phyloP scores from a whole-genome alignment of 371 early-diverging fungal genomes.

The Mucor indicus region DNA sequence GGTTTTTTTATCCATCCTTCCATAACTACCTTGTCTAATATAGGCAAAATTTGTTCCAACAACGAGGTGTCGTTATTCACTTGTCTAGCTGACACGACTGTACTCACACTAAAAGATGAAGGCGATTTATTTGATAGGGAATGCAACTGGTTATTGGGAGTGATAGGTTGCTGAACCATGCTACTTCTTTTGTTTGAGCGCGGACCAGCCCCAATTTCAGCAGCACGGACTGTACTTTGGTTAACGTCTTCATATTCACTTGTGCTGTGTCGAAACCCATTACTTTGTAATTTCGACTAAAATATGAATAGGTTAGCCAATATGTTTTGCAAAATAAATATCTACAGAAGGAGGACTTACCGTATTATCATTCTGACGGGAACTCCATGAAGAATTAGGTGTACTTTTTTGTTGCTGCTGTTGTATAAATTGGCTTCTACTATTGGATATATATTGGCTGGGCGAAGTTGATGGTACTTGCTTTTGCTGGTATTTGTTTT shows the following conservation, averaged over 20 bases:
- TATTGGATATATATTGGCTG: slow-evolving; percentile 13
- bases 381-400: background rate
- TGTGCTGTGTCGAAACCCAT: slow-evolving; percentile 16
- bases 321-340: too few species aligned
- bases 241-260: slow-evolving; percentile 22
- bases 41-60: slow-evolving; percentile 31
- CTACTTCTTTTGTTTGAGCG: slow-evolving; percentile 12
- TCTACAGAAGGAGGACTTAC: slow-evolving; percentile 17
- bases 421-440: slow-evolving; percentile 21
- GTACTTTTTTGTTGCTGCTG: slow-evolving; percentile 6
- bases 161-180: slow-evolving; percentile 10
- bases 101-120: slow-evolving; percentile 35
- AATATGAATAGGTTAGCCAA: too few species aligned
- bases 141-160: slow-evolving; percentile 16
- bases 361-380: slow-evolving; percentile 19
- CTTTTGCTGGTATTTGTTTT: background rate
- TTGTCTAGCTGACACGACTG: slow-evolving; percentile 10
- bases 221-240: slow-evolving; percentile 39
- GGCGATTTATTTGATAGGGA: slow-evolving; percentile 23
- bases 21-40: slow-evolving; percentile 31
- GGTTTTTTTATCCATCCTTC: background rate
- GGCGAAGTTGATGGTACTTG: slow-evolving; percentile 2
- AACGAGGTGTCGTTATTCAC: slow-evolving; percentile 18
- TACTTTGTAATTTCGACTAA: slow-evolving; percentile 18
- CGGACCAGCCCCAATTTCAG: slow-evolving; percentile 13